Conservation (phyloP, 768 basidiomycete species). For the Mycena crocata region DNA sequence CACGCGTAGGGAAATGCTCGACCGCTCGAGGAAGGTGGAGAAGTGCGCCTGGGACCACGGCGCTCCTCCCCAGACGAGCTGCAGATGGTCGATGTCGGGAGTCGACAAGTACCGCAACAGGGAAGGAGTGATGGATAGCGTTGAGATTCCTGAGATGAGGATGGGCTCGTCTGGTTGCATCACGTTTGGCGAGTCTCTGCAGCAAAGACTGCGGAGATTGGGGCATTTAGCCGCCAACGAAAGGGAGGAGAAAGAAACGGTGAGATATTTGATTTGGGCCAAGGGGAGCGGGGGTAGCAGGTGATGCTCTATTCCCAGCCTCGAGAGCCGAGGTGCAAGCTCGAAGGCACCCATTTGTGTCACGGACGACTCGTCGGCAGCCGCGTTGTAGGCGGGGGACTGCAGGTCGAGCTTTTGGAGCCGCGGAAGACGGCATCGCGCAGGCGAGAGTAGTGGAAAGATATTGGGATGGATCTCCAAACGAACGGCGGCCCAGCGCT, state of each 20-base stretch:
- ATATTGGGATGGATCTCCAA: background rate
- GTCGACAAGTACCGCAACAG: background rate
- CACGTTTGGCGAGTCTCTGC: background rate
- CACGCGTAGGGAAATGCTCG: background rate
- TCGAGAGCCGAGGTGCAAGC: slow-evolving; percentile 1
- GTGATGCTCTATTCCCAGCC: background rate
- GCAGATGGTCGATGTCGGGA: background rate
- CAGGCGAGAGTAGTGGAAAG: background rate
- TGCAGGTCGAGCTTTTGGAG: background rate
- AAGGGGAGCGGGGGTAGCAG: background rate
- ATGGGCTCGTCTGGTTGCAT: background rate
- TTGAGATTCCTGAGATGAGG: background rate
- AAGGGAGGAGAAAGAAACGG: background rate
- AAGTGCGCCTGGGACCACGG: background rate
- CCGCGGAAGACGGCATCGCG: background rate
- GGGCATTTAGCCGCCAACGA: background rate
- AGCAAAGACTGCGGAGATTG: background rate
- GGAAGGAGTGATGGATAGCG: background rate
- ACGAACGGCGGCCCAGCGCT: slow-evolving; percentile 1
- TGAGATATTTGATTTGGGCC: background rate
- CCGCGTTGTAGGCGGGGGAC: background rate
- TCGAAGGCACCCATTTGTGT: background rate
- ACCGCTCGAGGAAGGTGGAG: background rate
- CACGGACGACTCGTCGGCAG: too few relatives aligned
- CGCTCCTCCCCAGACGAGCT: background rate